Percentiles rank a stretch among this genome's conserved stretches.
Evolutionary conservation across 345 rosid species (phyloP).

Genomic region (Combretum micranthum): DNA sequence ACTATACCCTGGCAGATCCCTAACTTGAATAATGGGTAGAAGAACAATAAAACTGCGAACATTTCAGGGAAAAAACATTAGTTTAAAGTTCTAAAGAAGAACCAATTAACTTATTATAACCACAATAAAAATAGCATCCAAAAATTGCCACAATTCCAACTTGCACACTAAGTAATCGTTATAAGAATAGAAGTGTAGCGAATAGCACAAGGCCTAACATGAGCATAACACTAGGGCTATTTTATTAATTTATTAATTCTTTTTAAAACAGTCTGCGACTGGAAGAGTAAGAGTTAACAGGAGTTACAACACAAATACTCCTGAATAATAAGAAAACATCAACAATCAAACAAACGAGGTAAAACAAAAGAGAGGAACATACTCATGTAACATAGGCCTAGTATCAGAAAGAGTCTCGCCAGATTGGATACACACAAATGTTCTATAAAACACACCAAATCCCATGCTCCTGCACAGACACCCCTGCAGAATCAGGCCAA

Average conservation of each 20-base stretch:
- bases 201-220: too few relatives aligned
- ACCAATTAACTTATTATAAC: background rate
- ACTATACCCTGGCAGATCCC: slow-evolving; percentile 67
- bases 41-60: slow-evolving; percentile 55
- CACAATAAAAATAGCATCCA: background rate
- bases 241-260: too few relatives aligned
- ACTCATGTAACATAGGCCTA: slow-evolving; percentile 58
- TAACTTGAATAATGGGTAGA: slow-evolving; percentile 55
- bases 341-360: background rate
- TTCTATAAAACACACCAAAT: slow-evolving; percentile 62
- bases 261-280: too few relatives aligned
- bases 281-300: too few relatives aligned
- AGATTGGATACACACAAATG: slow-evolving; percentile 60
- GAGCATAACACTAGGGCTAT: too few relatives aligned
- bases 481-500: slow-evolving; percentile 38
- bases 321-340: background rate
- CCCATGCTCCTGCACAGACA: slow-evolving; percentile 69
- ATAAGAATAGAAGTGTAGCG: too few relatives aligned
- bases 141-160: background rate
- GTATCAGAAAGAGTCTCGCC: slow-evolving; percentile 45
- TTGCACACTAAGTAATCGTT: too few relatives aligned
- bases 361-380: slow-evolving; percentile 5
- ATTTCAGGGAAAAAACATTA: background rate
- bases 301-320: background rate
- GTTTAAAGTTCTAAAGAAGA: background rate